Conservation (phyloP, 805 yeast species). For the Saccharomycopsis sp. region DNA sequence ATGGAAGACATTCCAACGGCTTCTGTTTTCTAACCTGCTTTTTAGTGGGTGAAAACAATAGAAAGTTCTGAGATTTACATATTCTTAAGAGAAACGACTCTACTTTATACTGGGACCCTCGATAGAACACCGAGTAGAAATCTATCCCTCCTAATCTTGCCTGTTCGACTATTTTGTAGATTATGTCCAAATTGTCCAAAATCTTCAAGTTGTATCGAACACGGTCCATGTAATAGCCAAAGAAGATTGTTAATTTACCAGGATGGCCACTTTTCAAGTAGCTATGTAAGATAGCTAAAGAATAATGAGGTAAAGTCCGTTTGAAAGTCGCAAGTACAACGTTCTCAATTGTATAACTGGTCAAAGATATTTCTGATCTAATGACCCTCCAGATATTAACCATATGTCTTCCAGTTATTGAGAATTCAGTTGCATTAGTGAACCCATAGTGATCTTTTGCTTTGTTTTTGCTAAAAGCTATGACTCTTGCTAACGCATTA, state of each 20-base stretch:
- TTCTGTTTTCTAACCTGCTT: slow-evolving; percentile 76
- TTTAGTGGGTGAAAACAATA: slow-evolving; percentile 74
- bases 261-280: slow-evolving; percentile 6
- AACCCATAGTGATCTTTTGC: slow-evolving; percentile 73
- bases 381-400: slow-evolving; percentile 80
- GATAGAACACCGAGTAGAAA: slow-evolving; percentile 73
- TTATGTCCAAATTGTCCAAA: slow-evolving; percentile 54
- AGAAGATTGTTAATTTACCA: slow-evolving; percentile 30
- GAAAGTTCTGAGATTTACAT: slow-evolving; percentile 66
- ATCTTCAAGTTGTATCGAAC: slow-evolving; percentile 38
- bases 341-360: slow-evolving; percentile 71
- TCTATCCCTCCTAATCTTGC: slow-evolving; percentile 86
- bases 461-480: slow-evolving; percentile 41
- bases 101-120: slow-evolving; percentile 94
- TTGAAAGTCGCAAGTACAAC: slow-evolving; percentile 64
- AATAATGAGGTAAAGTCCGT: slow-evolving; percentile 57
- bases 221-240: slow-evolving; percentile 42
- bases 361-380: slow-evolving; percentile 53
- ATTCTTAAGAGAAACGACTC: slow-evolving; percentile 76
- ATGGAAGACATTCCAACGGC: slow-evolving; percentile 80
- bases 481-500: slow-evolving; percentile 57
- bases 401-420: slow-evolving; percentile 74
- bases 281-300: slow-evolving; percentile 28
- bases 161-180: slow-evolving; percentile 70
- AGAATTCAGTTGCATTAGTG: slow-evolving; percentile 65